Evolutionary conservation across 768 basidiomycete genomes (phyloP), one percentile per base, ranked within the genome.

Genomic region (Rhizopogon sp.): DNA sequence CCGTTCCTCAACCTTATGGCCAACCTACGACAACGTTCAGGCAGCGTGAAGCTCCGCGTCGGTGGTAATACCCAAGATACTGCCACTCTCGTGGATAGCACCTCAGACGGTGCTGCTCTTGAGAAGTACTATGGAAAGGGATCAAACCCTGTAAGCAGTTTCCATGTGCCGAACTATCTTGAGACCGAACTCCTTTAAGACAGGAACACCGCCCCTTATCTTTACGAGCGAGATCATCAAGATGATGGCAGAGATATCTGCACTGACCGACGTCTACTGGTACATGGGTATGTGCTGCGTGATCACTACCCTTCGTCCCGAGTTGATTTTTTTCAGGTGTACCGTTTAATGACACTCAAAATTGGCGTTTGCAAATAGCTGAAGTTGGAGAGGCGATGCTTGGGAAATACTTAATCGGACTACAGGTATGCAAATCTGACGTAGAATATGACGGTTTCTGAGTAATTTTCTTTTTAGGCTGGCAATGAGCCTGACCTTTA

Each of bases 401-500:
- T 1, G 89, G 89, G 1, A 71, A 78, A 47, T 75, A 81, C 56
- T 70, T 91, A 17, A 66, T 86, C n/a, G 89, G 85, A 0, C 68
- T 88, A n/a, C 62, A 62, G 52, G 61, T 56, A 22, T 25, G 60
- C 13, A 35, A 22, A 16, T 33, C 2, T 7, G 37, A 39, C 39
- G 8, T n/a, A 31, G 25, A 20, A 31, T 28, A 6, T 16, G 20
- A 20, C 10, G 3, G 14, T 31, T 10, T 40, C 8, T 22, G 13
- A 11, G 11, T 41, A 0, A 25, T 20, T 37, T 37, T 47, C 14
- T 6, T 31, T 35, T 7, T 84, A 88, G 64, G 79, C 83, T 1
- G 88, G 84, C 2, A 90, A 91, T 64, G 89, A 91, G 69, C 89
- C 88, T 14, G 89, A 93, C 72, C 78, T 90, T 58, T 92, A 85